Evolutionary conservation across 495 filamentous ascomycete species (phyloP).

Genomic region (Podospora bellae-mahoneyi): DNA sequence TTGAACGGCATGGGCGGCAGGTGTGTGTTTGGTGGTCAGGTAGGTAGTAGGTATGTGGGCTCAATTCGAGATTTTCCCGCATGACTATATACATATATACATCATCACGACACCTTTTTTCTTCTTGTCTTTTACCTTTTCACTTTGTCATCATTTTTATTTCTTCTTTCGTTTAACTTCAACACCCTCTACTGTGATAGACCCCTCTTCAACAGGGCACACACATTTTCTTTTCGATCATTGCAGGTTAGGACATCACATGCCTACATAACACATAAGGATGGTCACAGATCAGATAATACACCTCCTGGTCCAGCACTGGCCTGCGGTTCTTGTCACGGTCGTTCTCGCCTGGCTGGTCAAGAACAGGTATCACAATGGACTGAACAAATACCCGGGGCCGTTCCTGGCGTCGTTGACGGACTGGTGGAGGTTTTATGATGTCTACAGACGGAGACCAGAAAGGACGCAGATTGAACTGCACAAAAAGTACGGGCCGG

Average conservation of each 20-base stretch:
- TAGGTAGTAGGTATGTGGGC: background rate
- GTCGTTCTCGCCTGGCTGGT: constrained; percentile 43
- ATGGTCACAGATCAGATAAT: constrained; percentile 32
- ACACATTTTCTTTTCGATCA: background rate
- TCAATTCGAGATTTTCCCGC: constrained; percentile 15
- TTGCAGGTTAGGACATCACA: no score
- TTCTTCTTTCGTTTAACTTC: constrained; percentile 4
- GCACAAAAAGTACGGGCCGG: constrained; percentile 66
- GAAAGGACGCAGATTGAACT: constrained; percentile 63
- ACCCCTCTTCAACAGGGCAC: constrained; percentile 13
- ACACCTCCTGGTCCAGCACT: constrained; percentile 43
- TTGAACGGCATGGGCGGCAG: constrained; percentile 14
- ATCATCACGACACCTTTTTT: background rate
- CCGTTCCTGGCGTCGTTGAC: constrained; percentile 66
- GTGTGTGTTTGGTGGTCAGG: background rate
- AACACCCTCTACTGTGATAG: constrained; percentile 1
- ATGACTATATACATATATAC: background rate
- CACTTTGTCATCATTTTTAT: background rate
- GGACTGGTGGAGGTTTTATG: constrained; percentile 65
- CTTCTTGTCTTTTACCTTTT: background rate
- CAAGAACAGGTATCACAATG: constrained; percentile 57
- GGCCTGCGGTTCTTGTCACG: constrained; percentile 41
- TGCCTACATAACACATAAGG: background rate
- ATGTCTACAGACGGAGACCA: constrained; percentile 59
- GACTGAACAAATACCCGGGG: constrained; percentile 63